These are phyloP conservation scores for Dentipellis sp. DNA, from an alignment of 768 basidiomycete species.

Conservation along the genomic window DNA sequence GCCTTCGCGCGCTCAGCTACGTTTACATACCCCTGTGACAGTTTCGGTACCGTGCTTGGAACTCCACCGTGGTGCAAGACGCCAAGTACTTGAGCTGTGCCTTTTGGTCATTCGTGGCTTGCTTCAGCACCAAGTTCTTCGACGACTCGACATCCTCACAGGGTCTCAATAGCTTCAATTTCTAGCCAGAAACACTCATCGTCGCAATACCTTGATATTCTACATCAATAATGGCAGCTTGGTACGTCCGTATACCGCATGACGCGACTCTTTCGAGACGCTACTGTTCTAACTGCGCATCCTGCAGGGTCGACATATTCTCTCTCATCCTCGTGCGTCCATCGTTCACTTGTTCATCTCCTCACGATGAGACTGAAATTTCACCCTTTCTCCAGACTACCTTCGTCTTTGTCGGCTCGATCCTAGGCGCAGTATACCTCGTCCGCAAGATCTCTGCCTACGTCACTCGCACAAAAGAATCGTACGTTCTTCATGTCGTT, in stretches of 20 bases:
- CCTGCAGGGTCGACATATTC: constrained; percentile 32
- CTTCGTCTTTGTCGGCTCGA: constrained; percentile 33
- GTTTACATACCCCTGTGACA: no score
- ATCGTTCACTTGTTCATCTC: neutral
- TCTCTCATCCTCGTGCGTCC: constrained; percentile 30
- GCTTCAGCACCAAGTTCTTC: no score
- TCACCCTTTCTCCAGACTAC: constrained; percentile 31
- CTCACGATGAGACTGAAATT: neutral
- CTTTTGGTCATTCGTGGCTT: no score
- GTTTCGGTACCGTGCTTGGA: no score
- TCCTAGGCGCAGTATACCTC: constrained; percentile 33
- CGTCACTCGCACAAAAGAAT: constrained; percentile 41
- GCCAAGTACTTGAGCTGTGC: no score
- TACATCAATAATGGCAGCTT: neutral
- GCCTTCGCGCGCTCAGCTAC: no score
- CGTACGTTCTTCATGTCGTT: constrained; percentile 30
- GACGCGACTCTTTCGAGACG: neutral
- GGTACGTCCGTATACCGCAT: neutral
- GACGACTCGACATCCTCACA: no score
- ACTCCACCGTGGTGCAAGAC: no score
- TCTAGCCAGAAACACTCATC: neutral
- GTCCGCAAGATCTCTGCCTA: constrained; percentile 31
- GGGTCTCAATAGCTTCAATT: no score
- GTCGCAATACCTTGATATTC: neutral
- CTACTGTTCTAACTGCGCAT: neutral